These are phyloP conservation scores for Cercospora nicotianae DNA, from an alignment of 2,329 filamentous ascomycete species.

Conservation along the genomic window DNA sequence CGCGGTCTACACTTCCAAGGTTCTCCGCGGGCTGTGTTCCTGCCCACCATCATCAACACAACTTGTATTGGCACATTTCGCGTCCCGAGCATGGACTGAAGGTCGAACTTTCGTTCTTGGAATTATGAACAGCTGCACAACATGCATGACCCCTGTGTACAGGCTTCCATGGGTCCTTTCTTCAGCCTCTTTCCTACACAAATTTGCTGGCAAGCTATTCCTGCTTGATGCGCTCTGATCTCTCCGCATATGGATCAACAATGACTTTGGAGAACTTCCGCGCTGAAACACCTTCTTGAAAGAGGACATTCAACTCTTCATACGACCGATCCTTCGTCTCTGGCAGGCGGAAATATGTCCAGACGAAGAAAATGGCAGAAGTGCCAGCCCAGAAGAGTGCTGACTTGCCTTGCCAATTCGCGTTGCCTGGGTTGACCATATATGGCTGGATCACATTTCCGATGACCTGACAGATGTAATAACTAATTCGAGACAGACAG, in stretches of 20 bases:
- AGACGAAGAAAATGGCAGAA: conserved; percentile 36
- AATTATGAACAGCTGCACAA: neutral
- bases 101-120: neutral
- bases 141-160: neutral
- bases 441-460: conserved; percentile 41
- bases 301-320: conserved; percentile 47
- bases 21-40: neutral
- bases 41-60: neutral
- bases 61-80: neutral
- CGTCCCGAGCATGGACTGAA: neutral
- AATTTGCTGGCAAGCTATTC: too few relatives aligned
- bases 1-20: neutral
- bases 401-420: conserved; percentile 42
- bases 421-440: conserved; percentile 38
- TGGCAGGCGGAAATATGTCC: conserved; percentile 43
- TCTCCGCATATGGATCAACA: conserved; percentile 25
- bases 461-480: conserved; percentile 35
- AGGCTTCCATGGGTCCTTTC: neutral
- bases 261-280: conserved; percentile 36
- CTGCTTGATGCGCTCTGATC: conserved; percentile 9
- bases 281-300: conserved; percentile 38
- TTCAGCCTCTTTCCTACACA: too few relatives aligned
- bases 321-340: conserved; percentile 45
- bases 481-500: conserved; percentile 37
- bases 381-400: conserved; percentile 45